Evolutionary conservation across 257 asterid genomes (phyloP).

Genomic region (Nicotiana attenuata): DNA sequence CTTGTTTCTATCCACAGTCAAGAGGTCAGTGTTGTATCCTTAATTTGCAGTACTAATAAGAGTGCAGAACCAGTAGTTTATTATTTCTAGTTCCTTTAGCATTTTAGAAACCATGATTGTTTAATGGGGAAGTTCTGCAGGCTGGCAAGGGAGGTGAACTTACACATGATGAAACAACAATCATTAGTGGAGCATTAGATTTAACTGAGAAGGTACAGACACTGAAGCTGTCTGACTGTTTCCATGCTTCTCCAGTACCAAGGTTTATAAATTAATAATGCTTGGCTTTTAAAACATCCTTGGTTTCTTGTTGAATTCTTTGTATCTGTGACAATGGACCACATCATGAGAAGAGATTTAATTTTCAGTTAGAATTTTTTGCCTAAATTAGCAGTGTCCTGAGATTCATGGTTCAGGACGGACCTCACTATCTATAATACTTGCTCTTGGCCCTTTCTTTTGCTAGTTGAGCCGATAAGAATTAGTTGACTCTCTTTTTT

Average conservation of each 20-base stretch:
- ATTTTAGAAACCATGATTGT: not conserved
- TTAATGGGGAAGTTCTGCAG: conserved; percentile 26
- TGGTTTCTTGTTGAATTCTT: not conserved
- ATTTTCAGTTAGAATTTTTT: not conserved
- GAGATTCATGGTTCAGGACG: not conserved
- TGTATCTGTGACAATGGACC: not conserved
- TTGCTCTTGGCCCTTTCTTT: not conserved
- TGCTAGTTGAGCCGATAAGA: not conserved
- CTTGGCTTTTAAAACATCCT: not conserved
- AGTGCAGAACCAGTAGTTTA: not conserved
- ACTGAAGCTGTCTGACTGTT: not conserved
- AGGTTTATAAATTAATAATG: not conserved
- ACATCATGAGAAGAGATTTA: not conserved
- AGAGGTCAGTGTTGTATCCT: conserved; percentile 49
- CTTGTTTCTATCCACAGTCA: conserved; percentile 91
- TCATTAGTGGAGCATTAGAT: conserved; percentile 94
- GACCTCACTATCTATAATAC: not conserved
- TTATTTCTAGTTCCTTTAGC: not conserved
- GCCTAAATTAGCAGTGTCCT: not conserved
- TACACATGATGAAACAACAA: conserved; percentile 94
- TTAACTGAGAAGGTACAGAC: conserved; percentile 76
- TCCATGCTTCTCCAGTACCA: not conserved
- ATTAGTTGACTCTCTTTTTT: not conserved
- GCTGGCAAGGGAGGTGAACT: conserved; percentile 99
- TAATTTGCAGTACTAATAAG: not conserved